phyloP scores from a whole-genome alignment of 768 basidiomycete genomes.

The Rhizopogon rudus region DNA sequence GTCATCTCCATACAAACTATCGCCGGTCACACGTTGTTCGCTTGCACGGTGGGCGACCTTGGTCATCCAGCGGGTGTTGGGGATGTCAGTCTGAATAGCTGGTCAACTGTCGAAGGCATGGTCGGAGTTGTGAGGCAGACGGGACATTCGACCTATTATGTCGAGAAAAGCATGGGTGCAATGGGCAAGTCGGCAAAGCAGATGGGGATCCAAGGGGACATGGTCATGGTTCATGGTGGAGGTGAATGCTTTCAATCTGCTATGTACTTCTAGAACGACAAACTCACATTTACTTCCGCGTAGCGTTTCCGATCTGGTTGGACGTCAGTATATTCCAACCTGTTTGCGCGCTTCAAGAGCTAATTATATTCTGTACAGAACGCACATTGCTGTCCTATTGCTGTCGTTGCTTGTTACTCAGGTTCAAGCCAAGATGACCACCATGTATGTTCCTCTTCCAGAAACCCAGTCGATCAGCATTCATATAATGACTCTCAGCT shows the following conservation, averaged over 20 bases:
- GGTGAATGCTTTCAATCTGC: conserved; percentile 41
- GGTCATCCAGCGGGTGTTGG: conserved; percentile 61
- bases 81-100: conserved; percentile 78
- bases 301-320: conserved; percentile 84
- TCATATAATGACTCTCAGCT: conserved; percentile 35
- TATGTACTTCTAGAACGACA: neutral
- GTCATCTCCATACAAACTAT: conserved; percentile 78
- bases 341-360: neutral
- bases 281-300: conserved; percentile 5
- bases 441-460: conserved; percentile 40
- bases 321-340: conserved; percentile 41
- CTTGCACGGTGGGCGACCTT: conserved; percentile 81
- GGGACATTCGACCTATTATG: conserved; percentile 81
- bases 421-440: conserved; percentile 82
- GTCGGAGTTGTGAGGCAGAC: conserved; percentile 73
- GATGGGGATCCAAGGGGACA: conserved; percentile 61
- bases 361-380: conserved; percentile 40
- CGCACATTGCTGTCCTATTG: conserved; percentile 80
- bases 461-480: neutral
- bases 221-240: conserved; percentile 62
- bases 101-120: conserved; percentile 77
- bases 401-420: conserved; percentile 72
- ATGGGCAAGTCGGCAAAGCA: conserved; percentile 76
- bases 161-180: conserved; percentile 82
- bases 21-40: conserved; percentile 72